These are phyloP conservation scores for Datisca glomerata DNA, from an alignment of 306 rosid genomes.

Conservation along the genomic window DNA sequence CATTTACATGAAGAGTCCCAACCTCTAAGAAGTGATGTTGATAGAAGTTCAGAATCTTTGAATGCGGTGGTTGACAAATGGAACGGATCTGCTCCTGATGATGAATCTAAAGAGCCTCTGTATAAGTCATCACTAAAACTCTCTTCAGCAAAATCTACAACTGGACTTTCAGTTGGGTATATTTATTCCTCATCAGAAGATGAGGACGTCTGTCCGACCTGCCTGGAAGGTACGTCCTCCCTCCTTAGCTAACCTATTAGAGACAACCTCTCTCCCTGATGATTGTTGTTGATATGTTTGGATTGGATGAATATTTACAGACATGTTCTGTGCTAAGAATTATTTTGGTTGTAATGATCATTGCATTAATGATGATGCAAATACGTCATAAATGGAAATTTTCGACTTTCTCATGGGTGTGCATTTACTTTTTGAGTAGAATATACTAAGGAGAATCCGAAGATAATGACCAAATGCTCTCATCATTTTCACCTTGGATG, in stretches of 20 bases:
- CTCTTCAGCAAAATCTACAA: slow-evolving; percentile 43
- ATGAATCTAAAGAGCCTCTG: slow-evolving; percentile 56
- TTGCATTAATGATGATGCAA: no score
- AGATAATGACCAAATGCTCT: slow-evolving; percentile 79
- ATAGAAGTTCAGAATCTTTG: slow-evolving; percentile 49
- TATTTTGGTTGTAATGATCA: no score
- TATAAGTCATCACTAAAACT: slow-evolving; percentile 49
- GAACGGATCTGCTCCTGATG: slow-evolving; percentile 59
- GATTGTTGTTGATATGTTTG: no score
- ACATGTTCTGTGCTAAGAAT: no score
- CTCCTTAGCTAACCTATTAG: no score
- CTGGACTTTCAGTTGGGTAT: slow-evolving; percentile 40
- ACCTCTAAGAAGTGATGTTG: slow-evolving; percentile 69
- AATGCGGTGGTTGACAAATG: slow-evolving; percentile 55
- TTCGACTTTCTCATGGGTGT: no score
- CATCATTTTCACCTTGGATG: slow-evolving; percentile 99
- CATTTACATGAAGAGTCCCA: slow-evolving; percentile 87
- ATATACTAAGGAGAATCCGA: slow-evolving; percentile 85
- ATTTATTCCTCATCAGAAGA: slow-evolving; percentile 63
- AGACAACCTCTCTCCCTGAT: no score
- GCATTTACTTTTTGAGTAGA: slow-evolving; percentile 55
- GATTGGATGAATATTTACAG: no score
- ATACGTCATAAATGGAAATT: no score
- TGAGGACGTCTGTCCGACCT: slow-evolving; percentile 92
- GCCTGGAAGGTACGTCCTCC: slow-evolving; percentile 98